phyloP scores from a whole-genome alignment of 2,329 filamentous ascomycete species.

The Colletotrichum noveboracense region DNA sequence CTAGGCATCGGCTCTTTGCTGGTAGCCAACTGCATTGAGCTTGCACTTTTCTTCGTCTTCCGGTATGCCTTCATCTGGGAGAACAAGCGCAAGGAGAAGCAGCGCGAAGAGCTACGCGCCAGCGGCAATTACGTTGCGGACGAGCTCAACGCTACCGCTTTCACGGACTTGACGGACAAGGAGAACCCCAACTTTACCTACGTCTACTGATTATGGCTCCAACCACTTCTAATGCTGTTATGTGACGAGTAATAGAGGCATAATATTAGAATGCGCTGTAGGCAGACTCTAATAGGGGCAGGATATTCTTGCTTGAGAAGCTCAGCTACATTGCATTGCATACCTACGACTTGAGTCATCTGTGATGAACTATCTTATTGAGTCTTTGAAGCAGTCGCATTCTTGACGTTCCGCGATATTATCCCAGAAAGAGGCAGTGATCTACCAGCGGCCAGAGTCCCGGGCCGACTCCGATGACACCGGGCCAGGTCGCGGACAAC shows the following conservation, averaged over 20 bases:
- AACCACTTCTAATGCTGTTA: background rate
- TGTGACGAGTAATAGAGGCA: background rate
- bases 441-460: background rate
- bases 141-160: slow-evolving; percentile 42
- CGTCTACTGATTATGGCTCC: slow-evolving; percentile 35
- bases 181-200: slow-evolving; percentile 48
- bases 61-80: slow-evolving; percentile 42
- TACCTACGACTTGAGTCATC: background rate
- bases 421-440: background rate
- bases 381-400: background rate
- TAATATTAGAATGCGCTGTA: background rate
- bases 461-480: background rate
- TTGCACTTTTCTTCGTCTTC: slow-evolving; percentile 42
- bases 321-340: background rate
- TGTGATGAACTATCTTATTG: background rate
- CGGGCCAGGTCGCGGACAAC: background rate
- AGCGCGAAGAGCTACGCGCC: slow-evolving; percentile 33
- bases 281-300: background rate
- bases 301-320: background rate
- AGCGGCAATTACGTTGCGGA: slow-evolving; percentile 27
- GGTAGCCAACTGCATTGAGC: slow-evolving; percentile 43
- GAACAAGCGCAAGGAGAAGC: slow-evolving; percentile 42
- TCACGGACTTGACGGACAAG: slow-evolving; percentile 45
- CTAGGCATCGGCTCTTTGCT: slow-evolving; percentile 48
- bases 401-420: background rate